Conservation (phyloP, 805 yeast genomes). For the Nakazawaea ernobii region DNA sequence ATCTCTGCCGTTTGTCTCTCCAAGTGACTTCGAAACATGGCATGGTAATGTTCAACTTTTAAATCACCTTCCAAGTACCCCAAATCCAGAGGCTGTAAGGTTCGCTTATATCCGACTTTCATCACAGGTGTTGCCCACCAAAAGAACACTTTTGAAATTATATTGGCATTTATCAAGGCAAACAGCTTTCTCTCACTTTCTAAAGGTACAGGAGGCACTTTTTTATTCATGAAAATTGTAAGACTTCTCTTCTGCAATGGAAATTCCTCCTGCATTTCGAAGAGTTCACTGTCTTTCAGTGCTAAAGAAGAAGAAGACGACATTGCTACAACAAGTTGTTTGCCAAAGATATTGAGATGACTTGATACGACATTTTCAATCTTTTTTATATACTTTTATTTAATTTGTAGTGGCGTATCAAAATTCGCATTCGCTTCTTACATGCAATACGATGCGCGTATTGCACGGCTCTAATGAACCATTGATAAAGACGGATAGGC, state of each 20-base stretch:
- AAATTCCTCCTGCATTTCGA: not conserved
- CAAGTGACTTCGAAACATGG: conserved; percentile 29
- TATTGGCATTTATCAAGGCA: conserved; percentile 35
- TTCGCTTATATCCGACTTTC: conserved; percentile 63
- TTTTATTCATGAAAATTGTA: conserved; percentile 27
- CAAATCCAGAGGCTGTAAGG: conserved; percentile 61
- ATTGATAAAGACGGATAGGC: too few species aligned
- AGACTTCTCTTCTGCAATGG: conserved; percentile 28
- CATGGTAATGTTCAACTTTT: conserved; percentile 34
- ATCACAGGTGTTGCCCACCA: conserved; percentile 69
- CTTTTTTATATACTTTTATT: too few species aligned
- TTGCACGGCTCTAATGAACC: too few species aligned
- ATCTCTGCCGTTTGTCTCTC: conserved; percentile 23
- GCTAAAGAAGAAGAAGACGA: not conserved
- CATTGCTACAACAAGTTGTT: not conserved
- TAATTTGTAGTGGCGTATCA: too few species aligned
- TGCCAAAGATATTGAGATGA: not conserved
- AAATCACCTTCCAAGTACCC: conserved; percentile 37
- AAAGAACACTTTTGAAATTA: conserved; percentile 41
- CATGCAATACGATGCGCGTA: too few species aligned
- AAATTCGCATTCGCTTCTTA: too few species aligned
- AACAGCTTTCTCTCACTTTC: conserved; percentile 42
- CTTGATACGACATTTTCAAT: too few species aligned
- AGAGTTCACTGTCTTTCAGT: not conserved
- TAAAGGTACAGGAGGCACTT: conserved; percentile 47